Evolutionary conservation across 257 asterid genomes (phyloP), one percentile per base, ranked within the genome.

Genomic region (Linaria vulgaris): DNA sequence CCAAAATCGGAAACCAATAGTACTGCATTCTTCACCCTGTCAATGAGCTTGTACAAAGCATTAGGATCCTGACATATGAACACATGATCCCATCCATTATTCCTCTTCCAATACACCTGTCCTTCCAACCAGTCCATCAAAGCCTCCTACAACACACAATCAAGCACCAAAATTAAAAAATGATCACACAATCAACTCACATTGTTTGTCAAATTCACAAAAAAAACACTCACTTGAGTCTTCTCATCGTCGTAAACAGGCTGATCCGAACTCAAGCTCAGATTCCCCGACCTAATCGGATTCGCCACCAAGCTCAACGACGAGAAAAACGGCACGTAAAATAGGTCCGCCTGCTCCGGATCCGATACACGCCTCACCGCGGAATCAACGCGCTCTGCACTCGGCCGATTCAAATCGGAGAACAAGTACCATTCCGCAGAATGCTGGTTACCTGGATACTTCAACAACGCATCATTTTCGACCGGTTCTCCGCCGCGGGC

Each of bases 41-140:
- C 95, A 50, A 94, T 76, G 53, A 85, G 80, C 80, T 87, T 94
- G 81, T 83, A 90, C 64, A 94, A 71, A 13, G 99, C 99, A 79
- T 94, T 94, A 58, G 99, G 99, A 82, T 94, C 99, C 75, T 94
- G 99, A 70, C 96, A 87, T 77, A 94, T 88, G 70, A 89, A 78
- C 39, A 90, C 95, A 71, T 94, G 99, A 78, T 94, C 99, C 92
- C 96, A 68, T 12, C 99, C 99, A 70, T 94, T 84, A 77, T 94
- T 90, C 79, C 90, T 87, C 80, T 85, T 87, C 97, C 97, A 94
- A 56, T 87, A 79, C 23, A 61, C 79, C 67, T 90, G 95, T 62
- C 81, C 78, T 73, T 87, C 97, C 84, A 94, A 67, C 96, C 97
- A 94, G 55, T 85, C 87, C 77, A 94, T 78, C 79, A 94, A 75